phyloP scores from a whole-genome alignment of 164 flowering plant species.

The Amborella trichopoda region DNA sequence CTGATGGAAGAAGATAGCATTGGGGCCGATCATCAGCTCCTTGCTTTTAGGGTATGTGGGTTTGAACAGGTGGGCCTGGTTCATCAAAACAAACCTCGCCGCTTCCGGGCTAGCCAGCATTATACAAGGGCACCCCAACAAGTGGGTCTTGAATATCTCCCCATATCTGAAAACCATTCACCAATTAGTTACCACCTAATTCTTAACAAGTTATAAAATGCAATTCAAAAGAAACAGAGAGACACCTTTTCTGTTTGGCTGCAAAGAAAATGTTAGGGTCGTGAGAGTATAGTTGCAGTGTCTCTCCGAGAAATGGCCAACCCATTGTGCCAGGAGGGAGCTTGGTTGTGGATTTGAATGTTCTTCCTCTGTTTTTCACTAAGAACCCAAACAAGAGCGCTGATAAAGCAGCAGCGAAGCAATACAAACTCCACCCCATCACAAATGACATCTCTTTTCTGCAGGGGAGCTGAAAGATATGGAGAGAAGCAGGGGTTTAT shows the following conservation, averaged over 20 bases:
- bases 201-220: background rate
- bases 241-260: constrained; percentile 47
- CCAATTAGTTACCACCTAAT: background rate
- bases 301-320: constrained; percentile 77
- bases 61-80: constrained; percentile 67
- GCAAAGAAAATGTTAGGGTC: constrained; percentile 60
- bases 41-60: constrained; percentile 90
- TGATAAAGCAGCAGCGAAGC: too few species aligned
- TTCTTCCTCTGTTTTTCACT: too few species aligned
- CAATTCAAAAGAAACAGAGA: background rate
- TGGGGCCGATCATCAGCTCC: constrained; percentile 59
- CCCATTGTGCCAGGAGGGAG: constrained; percentile 93
- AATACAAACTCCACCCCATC: too few species aligned
- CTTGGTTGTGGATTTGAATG: too few species aligned
- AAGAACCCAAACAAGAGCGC: too few species aligned
- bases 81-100: constrained; percentile 53
- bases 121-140: constrained; percentile 73
- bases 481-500: too few species aligned
- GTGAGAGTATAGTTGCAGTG: constrained; percentile 66
- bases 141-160: constrained; percentile 75
- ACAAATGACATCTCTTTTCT: too few species aligned
- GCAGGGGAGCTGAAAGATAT: too few species aligned
- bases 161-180: constrained; percentile 43
- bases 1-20: constrained; percentile 77
- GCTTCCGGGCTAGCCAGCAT: constrained; percentile 89